A percentile compares a stretch with the other conserved stretches of the same genome.
These are phyloP conservation scores for Lactarius indigo DNA, from an alignment of 768 basidiomycete genomes.

Conservation along the genomic window DNA sequence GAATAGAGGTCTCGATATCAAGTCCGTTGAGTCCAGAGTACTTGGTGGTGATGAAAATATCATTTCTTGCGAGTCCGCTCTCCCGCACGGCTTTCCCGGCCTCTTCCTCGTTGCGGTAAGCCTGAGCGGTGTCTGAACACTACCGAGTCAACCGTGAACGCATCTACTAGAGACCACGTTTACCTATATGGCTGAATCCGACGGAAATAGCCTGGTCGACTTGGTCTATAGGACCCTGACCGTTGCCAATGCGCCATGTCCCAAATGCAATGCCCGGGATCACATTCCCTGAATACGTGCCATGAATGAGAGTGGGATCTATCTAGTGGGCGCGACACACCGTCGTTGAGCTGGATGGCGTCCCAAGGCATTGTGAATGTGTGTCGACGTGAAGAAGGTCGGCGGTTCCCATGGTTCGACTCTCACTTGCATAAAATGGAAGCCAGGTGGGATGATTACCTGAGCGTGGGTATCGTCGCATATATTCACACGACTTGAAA, in stretches of 20 bases:
- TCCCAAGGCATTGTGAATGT: conserved; percentile 55
- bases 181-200: conserved; percentile 63
- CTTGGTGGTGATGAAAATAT: conserved; percentile 66
- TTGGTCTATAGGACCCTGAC: conserved; percentile 46
- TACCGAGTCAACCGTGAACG: neutral
- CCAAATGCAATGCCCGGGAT: conserved; percentile 58
- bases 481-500: neutral
- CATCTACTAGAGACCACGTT: conserved; percentile 24
- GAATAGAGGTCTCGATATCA: conserved; percentile 52
- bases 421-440: neutral
- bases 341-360: conserved; percentile 55
- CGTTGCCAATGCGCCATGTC: conserved; percentile 62
- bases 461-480: neutral
- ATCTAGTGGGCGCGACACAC: conserved; percentile 33
- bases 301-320: neutral
- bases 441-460: neutral
- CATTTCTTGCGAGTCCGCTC: conserved; percentile 52
- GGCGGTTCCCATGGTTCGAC: neutral
- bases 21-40: conserved; percentile 50
- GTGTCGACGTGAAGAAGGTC: neutral
- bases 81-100: conserved; percentile 47
- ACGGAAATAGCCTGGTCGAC: conserved; percentile 60
- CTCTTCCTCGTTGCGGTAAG: conserved; percentile 58
- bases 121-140: conserved; percentile 53
- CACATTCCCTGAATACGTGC: conserved; percentile 36